Evolutionary conservation across 2,329 filamentous ascomycete genomes (phyloP).

Genomic region (Ploettnerulaceae sp.): DNA sequence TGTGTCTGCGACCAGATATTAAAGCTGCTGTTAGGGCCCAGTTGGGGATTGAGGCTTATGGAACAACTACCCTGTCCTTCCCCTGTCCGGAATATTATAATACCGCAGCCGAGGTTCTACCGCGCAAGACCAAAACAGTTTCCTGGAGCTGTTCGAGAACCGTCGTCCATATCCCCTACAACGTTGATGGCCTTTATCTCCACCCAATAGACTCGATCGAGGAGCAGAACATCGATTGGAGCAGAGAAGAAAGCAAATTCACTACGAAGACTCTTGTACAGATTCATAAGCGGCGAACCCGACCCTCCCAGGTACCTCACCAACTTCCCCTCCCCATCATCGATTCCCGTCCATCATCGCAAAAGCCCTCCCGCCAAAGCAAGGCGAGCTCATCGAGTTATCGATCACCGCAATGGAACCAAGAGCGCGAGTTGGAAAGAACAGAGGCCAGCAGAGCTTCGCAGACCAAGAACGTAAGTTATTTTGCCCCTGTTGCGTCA

Average conservation of each 20-base stretch:
- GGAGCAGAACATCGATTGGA: neutral
- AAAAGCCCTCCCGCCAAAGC: no score
- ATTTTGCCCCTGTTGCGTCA: neutral
- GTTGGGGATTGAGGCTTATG: neutral
- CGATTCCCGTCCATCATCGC: no score
- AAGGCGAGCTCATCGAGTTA: no score
- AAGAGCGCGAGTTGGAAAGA: constrained; percentile 69
- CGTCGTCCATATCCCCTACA: neutral
- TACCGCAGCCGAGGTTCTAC: no score
- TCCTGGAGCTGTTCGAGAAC: no score
- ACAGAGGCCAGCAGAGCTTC: constrained; percentile 82
- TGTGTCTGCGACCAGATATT: neutral
- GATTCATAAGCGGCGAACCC: neutral
- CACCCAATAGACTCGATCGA: neutral
- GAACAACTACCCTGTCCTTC: neutral
- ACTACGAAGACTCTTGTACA: neutral
- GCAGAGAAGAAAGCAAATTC: neutral
- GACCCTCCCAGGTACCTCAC: no score
- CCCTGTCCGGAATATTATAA: no score
- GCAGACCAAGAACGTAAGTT: constrained; percentile 62
- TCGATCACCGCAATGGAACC: no score
- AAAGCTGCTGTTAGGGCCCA: no score
- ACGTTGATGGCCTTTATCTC: no score
- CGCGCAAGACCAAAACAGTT: no score
- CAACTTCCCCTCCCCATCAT: no score